Conservation (phyloP, 2,329 filamentous ascomycete species). For the Trichoderma atroviride region DNA sequence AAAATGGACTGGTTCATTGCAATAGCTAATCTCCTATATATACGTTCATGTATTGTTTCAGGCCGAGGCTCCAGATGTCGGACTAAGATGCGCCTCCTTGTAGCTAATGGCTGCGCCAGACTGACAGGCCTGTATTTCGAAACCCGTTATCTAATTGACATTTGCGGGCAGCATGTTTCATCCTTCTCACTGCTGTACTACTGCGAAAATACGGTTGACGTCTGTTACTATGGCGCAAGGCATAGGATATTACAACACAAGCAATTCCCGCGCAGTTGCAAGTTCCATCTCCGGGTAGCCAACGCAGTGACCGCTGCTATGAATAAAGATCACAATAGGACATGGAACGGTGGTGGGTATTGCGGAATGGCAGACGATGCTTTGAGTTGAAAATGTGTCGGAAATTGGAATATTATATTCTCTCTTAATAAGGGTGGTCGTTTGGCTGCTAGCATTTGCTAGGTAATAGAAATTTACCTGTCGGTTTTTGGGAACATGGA, state of each 20-base stretch:
- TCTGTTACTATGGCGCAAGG: neutral
- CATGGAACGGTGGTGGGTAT: neutral
- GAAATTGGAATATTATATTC: neutral
- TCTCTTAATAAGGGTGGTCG: neutral
- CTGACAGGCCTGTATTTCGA: neutral
- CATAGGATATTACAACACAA: neutral
- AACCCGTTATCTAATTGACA: neutral
- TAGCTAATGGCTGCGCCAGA: conserved; percentile 6
- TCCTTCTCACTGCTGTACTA: neutral
- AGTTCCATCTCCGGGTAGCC: neutral
- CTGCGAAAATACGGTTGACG: neutral
- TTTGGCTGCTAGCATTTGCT: neutral
- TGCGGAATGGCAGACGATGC: neutral
- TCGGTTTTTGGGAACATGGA: neutral
- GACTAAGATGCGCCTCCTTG: no score
- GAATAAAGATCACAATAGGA: neutral
- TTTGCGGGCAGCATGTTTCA: neutral
- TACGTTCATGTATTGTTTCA: neutral
- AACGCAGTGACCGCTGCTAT: neutral
- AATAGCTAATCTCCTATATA: neutral
- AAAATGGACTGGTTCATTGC: neutral
- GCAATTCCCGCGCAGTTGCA: neutral
- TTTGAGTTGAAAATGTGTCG: neutral
- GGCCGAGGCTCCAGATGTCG: no score
- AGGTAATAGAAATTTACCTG: neutral